Conservation (phyloP, 345 rosid species). For the Melastoma malabathricum region DNA sequence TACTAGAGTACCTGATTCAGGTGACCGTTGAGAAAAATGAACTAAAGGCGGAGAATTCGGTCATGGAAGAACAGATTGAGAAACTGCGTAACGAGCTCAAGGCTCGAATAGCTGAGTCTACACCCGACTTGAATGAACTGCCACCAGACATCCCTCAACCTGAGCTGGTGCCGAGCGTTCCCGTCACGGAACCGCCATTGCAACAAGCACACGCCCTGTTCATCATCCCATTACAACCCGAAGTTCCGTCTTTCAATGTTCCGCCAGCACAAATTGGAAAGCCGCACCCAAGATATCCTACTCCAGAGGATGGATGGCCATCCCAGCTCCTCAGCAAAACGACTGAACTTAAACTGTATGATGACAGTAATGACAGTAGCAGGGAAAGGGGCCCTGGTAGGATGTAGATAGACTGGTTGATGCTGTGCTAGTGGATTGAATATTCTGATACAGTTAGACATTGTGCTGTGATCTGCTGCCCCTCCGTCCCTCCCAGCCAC, state of each 20-base stretch:
- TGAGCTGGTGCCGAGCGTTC: slow-evolving; percentile 15
- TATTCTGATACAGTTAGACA: too few relatives aligned
- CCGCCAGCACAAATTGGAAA: slow-evolving; percentile 42
- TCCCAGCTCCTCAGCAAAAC: slow-evolving; percentile 50
- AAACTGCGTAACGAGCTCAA: slow-evolving; percentile 37
- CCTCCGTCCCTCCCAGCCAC: too few relatives aligned
- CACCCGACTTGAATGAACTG: slow-evolving; percentile 45
- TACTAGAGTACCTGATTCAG: slow-evolving; percentile 20
- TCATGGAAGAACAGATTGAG: slow-evolving; percentile 47
- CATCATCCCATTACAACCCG: slow-evolving; percentile 50
- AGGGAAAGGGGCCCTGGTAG: slow-evolving; percentile 12
- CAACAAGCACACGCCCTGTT: slow-evolving; percentile 43
- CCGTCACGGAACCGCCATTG: slow-evolving; percentile 21
- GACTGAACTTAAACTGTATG: slow-evolving; percentile 6
- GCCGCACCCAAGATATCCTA: slow-evolving; percentile 84
- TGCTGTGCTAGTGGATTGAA: too few relatives aligned
- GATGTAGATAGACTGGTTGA: too few relatives aligned
- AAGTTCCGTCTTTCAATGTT: slow-evolving; percentile 23
- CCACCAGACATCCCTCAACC: slow-evolving; percentile 35
- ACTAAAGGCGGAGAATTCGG: slow-evolving; percentile 66
- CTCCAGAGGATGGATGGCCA: slow-evolving; percentile 67
- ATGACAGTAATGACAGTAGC: slow-evolving; percentile 6
- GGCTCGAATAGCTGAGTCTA: slow-evolving; percentile 29
- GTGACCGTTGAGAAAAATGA: slow-evolving; percentile 71
- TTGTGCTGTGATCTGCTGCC: too few relatives aligned